Conservation (phyloP, 1,284 basidiomycete genomes). For the Tilletia horrida region DNA sequence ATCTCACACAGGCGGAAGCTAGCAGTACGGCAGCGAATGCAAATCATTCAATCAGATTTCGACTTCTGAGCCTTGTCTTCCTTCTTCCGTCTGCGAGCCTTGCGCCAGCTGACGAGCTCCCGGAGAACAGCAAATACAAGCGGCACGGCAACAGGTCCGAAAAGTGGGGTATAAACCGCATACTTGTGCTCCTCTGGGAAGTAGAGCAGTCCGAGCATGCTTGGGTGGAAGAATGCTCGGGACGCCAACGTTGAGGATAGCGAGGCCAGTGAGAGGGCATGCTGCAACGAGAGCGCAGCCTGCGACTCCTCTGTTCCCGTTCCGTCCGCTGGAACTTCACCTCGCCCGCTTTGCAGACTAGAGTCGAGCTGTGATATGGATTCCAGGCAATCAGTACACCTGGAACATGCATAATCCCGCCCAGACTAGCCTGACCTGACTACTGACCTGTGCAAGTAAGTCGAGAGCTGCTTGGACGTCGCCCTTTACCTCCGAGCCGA, state of each 20-base stretch:
- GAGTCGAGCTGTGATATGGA: not conserved
- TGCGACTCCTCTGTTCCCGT: not conserved
- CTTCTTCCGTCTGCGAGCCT: not conserved
- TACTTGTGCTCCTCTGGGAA: slow-evolving; percentile 63
- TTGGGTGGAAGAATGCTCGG: slow-evolving; percentile 91
- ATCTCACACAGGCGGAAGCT: not conserved
- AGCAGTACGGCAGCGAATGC: not conserved
- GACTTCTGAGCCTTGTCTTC: slow-evolving; percentile 10
- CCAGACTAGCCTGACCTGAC: no score
- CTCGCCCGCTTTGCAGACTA: not conserved
- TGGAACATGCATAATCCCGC: not conserved
- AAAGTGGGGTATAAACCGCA: slow-evolving; percentile 54
- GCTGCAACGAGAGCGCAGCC: slow-evolving; percentile 4
- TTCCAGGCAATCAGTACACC: not conserved
- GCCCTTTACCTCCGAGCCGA: slow-evolving; percentile 33
- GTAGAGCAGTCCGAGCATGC: slow-evolving; percentile 90
- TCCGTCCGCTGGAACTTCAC: not conserved
- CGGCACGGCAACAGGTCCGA: slow-evolving; percentile 64
- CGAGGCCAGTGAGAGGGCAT: slow-evolving; percentile 12
- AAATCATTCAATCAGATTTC: slow-evolving; percentile 7
- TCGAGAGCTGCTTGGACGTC: slow-evolving; percentile 27
- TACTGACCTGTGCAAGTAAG: slow-evolving; percentile 18
- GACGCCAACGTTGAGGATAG: slow-evolving; percentile 60
- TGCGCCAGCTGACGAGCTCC: slow-evolving; percentile 21
- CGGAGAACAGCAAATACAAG: slow-evolving; percentile 68